A percentile compares a stretch with the other conserved stretches of the same genome.
These are phyloP conservation scores for Apiospora koreana DNA, from an alignment of 2,329 filamentous ascomycete species.

Conservation along the genomic window DNA sequence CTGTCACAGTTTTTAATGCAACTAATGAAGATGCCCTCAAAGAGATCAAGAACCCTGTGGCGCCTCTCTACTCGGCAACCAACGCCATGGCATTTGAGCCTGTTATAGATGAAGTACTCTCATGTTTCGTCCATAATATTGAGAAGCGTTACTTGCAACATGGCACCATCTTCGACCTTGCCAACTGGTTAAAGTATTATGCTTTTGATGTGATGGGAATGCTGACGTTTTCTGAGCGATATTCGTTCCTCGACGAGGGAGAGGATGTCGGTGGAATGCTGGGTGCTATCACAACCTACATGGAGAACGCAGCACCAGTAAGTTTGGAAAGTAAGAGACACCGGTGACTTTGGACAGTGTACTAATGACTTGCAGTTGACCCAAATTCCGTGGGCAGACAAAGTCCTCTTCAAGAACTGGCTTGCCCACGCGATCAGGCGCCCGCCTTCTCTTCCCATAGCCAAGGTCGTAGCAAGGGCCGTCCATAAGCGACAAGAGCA, in stretches of 20 bases:
- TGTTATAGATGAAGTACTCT: conserved; percentile 24
- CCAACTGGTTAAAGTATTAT: conserved; percentile 32
- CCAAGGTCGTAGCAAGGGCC: conserved; percentile 13
- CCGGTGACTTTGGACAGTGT: too few species aligned
- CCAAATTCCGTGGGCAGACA: conserved; percentile 31
- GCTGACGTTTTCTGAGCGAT: conserved; percentile 30
- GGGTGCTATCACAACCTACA: conserved; percentile 23
- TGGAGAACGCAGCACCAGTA: conserved; percentile 25
- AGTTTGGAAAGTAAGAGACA: background rate
- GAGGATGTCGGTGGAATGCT: conserved; percentile 29
- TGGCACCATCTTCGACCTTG: conserved; percentile 19
- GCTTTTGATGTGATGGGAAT: conserved; percentile 36
- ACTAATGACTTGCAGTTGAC: conserved; percentile 21
- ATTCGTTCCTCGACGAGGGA: conserved; percentile 31
- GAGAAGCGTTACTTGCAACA: conserved; percentile 17
- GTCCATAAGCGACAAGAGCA: conserved; percentile 12
- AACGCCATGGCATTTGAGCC: conserved; percentile 24
- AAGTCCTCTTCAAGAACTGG: conserved; percentile 23
- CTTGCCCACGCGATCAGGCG: conserved; percentile 15
- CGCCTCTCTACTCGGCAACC: conserved; percentile 24
- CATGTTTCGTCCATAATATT: conserved; percentile 19
- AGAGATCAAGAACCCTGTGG: conserved; percentile 28
- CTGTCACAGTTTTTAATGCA: background rate
- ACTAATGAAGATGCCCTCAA: conserved; percentile 31
- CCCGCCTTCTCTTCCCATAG: conserved; percentile 12